Evolutionary conservation across 1,284 basidiomycete species (phyloP).

Genomic region (Naganishia cerealis): DNA sequence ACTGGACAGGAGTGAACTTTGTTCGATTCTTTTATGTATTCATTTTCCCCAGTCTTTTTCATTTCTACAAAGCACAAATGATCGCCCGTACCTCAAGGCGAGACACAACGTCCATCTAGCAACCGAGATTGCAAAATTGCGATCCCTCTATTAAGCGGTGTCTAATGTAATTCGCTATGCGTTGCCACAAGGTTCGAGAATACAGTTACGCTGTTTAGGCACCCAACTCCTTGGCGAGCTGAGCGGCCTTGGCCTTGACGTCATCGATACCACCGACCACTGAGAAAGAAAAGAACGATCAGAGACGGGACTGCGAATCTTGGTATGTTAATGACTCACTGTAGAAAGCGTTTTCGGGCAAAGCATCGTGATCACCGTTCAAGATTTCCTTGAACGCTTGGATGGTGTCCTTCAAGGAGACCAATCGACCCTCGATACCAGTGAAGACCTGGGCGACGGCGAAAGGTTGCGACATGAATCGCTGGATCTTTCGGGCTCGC

Average conservation of each 20-base stretch:
- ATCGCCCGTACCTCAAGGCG: neutral
- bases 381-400: conserved; percentile 96
- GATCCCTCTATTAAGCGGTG: conserved; percentile 16
- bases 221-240: conserved; percentile 87
- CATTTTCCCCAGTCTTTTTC: conserved; percentile 22
- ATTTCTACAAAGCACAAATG: conserved; percentile 15
- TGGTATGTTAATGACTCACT: conserved; percentile 46
- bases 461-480: conserved; percentile 99
- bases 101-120: neutral
- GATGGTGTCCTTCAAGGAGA: conserved; percentile 86
- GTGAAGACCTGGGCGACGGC: conserved; percentile 99
- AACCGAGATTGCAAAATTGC: neutral
- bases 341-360: conserved; percentile 94
- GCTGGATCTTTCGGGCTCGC: conserved; percentile 63
- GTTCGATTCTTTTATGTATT: conserved; percentile 31
- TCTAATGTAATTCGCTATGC: neutral
- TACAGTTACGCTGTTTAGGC: conserved; percentile 27
- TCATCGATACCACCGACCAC: conserved; percentile 71
- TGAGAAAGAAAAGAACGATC: conserved; percentile 4
- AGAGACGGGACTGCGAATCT: neutral
- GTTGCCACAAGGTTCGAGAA: neutral
- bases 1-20: neutral
- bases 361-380: conserved; percentile 76
- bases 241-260: conserved; percentile 92
- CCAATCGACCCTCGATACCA: conserved; percentile 95